phyloP scores from a whole-genome alignment of 1,284 basidiomycete species.

The Ganoderma meredithae region DNA sequence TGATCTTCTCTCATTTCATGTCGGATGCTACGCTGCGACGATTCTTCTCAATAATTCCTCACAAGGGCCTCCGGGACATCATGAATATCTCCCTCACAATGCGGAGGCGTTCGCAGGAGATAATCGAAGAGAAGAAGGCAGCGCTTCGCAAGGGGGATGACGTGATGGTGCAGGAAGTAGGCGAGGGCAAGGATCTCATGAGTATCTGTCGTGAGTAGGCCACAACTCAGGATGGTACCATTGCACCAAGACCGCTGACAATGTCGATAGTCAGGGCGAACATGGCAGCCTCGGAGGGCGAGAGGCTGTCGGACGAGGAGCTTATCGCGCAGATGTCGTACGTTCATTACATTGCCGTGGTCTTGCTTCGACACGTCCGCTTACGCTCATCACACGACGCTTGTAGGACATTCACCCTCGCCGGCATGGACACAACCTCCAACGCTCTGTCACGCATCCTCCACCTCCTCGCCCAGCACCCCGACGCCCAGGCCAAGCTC shows the following conservation, averaged over 20 bases:
- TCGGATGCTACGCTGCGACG: not conserved
- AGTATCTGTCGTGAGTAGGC: slow-evolving; percentile 37
- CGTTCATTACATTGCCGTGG: not conserved
- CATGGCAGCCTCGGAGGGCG: slow-evolving; percentile 4
- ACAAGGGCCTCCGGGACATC: not conserved
- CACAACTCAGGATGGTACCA: too few species aligned
- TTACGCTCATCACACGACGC: not conserved
- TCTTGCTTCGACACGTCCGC: not conserved
- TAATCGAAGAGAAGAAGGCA: slow-evolving; percentile 28
- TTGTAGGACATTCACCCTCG: slow-evolving; percentile 18
- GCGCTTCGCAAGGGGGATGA: slow-evolving; percentile 27
- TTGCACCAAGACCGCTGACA: not conserved
- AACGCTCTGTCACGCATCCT: slow-evolving; percentile 22
- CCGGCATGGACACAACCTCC: slow-evolving; percentile 19
- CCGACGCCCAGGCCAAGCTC: slow-evolving; percentile 1
- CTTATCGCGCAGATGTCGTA: slow-evolving; percentile 16
- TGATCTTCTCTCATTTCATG: not conserved
- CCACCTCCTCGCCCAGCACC: slow-evolving; percentile 14
- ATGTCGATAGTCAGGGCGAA: slow-evolving; percentile 6
- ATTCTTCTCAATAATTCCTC: not conserved
- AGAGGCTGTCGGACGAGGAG: slow-evolving; percentile 14
- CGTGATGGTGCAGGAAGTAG: slow-evolving; percentile 33
- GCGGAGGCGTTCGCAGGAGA: slow-evolving; percentile 15
- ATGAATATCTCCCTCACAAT: slow-evolving; percentile 23
- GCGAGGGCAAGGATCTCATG: slow-evolving; percentile 40